Conservation (phyloP, 1,284 basidiomycete genomes). For the Tremellales sp. region DNA sequence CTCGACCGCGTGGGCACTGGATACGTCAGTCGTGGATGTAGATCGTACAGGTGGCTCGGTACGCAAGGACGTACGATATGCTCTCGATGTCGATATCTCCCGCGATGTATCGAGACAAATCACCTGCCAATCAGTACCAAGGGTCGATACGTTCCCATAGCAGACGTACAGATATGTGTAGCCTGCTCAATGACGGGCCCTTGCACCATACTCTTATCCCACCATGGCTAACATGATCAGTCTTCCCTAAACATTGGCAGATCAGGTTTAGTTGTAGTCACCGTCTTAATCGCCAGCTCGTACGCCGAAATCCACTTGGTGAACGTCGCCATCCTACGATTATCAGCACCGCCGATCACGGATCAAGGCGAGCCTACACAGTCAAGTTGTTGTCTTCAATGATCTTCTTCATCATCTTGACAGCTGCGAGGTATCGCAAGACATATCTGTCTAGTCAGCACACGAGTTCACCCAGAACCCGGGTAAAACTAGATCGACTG, state of each 20-base stretch:
- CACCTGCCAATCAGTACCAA: constrained; percentile 37
- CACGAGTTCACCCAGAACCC: neutral
- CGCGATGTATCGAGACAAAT: constrained; percentile 52
- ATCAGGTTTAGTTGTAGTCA: too few species aligned
- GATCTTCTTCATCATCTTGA: constrained; percentile 54
- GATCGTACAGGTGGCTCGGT: constrained; percentile 14
- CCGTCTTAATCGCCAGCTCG: constrained; percentile 35
- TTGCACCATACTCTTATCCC: constrained; percentile 53
- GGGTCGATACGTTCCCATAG: neutral
- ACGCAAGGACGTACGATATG: too few species aligned
- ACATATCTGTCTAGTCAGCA: constrained; percentile 45
- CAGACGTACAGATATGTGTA: constrained; percentile 51
- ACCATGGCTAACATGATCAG: constrained; percentile 48
- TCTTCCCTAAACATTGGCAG: neutral
- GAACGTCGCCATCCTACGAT: constrained; percentile 50
- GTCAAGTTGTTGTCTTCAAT: constrained; percentile 53
- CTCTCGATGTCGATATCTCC: constrained; percentile 54
- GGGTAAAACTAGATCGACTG: constrained; percentile 3
- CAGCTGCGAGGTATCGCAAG: constrained; percentile 49
- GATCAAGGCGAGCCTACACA: constrained; percentile 33
- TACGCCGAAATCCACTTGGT: constrained; percentile 53
- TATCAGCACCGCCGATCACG: neutral
- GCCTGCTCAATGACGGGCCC: constrained; percentile 55
- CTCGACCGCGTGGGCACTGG: constrained; percentile 33
- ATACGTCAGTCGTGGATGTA: neutral